Evolutionary conservation across 805 yeast species (phyloP), one percentile per base, ranked within the genome.

Genomic region (Tetrapisispora phaffii): DNA sequence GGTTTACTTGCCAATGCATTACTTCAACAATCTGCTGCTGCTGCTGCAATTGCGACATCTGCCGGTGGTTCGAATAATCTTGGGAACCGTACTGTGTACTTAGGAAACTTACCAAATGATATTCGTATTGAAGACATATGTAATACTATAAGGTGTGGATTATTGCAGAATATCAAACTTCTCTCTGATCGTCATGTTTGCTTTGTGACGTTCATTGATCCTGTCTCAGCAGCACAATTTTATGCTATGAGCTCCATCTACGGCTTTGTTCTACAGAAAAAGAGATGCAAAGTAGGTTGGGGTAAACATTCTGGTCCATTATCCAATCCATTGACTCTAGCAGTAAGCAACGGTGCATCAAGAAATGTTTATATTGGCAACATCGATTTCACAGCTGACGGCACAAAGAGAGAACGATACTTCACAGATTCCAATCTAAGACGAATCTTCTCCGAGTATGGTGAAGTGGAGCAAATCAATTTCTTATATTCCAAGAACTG

Each of bases 151-250:
- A 77, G 97, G 51, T 97, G 97, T 43, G 98, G 98, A 2, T 74
- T 89, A 39, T 72, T 90, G 52, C 96, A 90, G 59, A 79, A 80
- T 52, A 80, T 90, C 45, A 75, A 94, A 53, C 77, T 84, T 47
- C 72, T 90, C 44, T 75, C 80, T 44, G 97, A 87, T 58, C 77
- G 90, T 51, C 95, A 85, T 58, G 90, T 88, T 47, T 88, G 97
- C 59, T 93, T 93, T 62, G 85, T 93, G 43, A 90, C 97, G 13
- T 90, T 93, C 62, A 82, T 90, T 52, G 97, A 93, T 60, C 96
- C 97, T 23, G 84, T 90, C 44, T 95, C 97, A 2, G 97, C 97
- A 0, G 96, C 96, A 1, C 97, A 90, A 66, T 90, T 90, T 62
- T 90, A 82, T 65, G 97, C 97, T 8, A 81, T 86, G 85, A 82